Evolutionary conservation across 805 yeast species (phyloP).

Genomic region (Kodamaea kakaduensis): DNA sequence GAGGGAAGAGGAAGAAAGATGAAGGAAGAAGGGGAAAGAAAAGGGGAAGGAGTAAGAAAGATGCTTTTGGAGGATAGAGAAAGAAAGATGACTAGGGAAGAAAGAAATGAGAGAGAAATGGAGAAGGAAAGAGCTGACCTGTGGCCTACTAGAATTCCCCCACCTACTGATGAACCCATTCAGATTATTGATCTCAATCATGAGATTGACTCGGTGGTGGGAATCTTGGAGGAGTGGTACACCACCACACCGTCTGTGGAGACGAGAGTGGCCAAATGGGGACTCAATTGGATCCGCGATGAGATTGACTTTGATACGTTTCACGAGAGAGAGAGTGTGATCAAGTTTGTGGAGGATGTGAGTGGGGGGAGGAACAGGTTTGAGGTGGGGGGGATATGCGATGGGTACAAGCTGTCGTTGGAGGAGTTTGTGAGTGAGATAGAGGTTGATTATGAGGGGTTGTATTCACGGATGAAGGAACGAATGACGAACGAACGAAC

Average conservation of each 20-base stretch:
- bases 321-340: conserved; percentile 11
- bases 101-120: neutral
- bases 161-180: conserved; percentile 8
- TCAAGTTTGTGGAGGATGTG: conserved; percentile 11
- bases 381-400: conserved; percentile 12
- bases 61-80: neutral
- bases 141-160: conserved; percentile 7
- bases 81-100: neutral
- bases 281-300: conserved; percentile 14
- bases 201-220: conserved; percentile 12
- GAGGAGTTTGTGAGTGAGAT: conserved; percentile 16
- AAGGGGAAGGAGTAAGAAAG: neutral
- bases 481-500: neutral
- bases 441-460: conserved; percentile 13
- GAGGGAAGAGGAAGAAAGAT: no score
- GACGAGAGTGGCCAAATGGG: conserved; percentile 12
- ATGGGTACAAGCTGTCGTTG: conserved; percentile 13
- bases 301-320: conserved; percentile 14
- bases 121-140: neutral
- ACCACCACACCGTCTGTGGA: conserved; percentile 11
- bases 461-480: conserved; percentile 8
- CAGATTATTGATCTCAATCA: conserved; percentile 13
- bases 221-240: conserved; percentile 15
- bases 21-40: neutral
- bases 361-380: conserved; percentile 9